phyloP scores from a whole-genome alignment of 108 stramenopile genomes.

The Heterococcus sp. region DNA sequence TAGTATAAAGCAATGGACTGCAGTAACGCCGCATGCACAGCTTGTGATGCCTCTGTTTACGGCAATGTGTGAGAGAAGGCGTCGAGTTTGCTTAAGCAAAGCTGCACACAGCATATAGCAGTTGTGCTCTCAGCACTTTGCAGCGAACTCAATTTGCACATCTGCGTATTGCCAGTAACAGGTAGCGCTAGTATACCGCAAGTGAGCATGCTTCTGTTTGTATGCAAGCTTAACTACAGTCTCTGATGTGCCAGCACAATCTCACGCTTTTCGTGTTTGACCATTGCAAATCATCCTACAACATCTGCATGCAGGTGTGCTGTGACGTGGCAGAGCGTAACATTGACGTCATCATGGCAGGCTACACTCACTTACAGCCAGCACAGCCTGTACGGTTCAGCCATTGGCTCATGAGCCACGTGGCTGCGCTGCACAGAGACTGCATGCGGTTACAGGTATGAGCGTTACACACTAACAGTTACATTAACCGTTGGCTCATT shows the following conservation, averaged over 20 bases:
- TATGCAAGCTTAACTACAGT: too few relatives aligned
- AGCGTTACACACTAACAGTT: background rate
- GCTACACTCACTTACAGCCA: conserved; percentile 98
- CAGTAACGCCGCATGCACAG: background rate
- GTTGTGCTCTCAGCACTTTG: too few relatives aligned
- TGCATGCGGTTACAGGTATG: conserved; percentile 69
- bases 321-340: conserved; percentile 71
- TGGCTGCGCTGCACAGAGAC: conserved; percentile 85
- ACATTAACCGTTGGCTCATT: too few relatives aligned
- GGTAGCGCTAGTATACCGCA: too few relatives aligned
- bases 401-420: conserved; percentile 96
- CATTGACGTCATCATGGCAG: conserved; percentile 92
- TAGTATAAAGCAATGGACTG: too few relatives aligned
- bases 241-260: too few relatives aligned
- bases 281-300: too few relatives aligned
- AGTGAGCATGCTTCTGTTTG: too few relatives aligned
- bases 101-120: conserved; percentile 28
- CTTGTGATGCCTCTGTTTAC: background rate
- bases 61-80: too few relatives aligned
- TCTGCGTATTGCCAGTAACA: too few relatives aligned
- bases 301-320: conserved; percentile 54
- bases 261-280: too few relatives aligned
- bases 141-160: too few relatives aligned
- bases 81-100: background rate
- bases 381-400: conserved; percentile 91